Evolutionary conservation across 2,329 filamentous ascomycete species (phyloP).

Genomic region (Ustulina deusta): DNA sequence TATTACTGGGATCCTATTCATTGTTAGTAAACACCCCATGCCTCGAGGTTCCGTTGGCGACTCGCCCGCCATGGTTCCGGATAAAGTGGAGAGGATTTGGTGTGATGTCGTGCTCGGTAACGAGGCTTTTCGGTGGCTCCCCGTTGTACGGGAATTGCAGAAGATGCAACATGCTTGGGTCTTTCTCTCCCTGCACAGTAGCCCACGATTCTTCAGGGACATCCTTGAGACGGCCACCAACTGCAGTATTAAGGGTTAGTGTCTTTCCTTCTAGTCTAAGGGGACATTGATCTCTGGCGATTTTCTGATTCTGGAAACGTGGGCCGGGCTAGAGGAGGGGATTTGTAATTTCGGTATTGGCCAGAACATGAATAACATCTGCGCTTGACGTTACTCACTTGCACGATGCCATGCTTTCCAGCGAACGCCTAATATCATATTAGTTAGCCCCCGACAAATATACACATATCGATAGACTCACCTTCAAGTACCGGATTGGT

Average conservation of each 20-base stretch:
- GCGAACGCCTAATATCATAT: slow-evolving; percentile 47
- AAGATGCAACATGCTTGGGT: slow-evolving; percentile 70
- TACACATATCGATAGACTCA: slow-evolving; percentile 40
- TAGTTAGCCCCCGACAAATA: neutral
- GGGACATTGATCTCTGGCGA: neutral
- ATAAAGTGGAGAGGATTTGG: slow-evolving; percentile 72
- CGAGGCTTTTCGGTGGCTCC: slow-evolving; percentile 69
- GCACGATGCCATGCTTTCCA: slow-evolving; percentile 72
- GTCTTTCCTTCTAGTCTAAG: neutral
- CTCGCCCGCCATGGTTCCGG: slow-evolving; percentile 74
- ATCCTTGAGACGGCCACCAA: slow-evolving; percentile 58
- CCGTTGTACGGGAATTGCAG: slow-evolving; percentile 75
- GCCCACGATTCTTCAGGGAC: slow-evolving; percentile 71
- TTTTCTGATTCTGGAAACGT: neutral
- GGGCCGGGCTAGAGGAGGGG: neutral
- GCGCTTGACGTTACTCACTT: slow-evolving; percentile 18
- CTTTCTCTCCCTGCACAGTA: slow-evolving; percentile 67
- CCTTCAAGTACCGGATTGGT: slow-evolving; percentile 70
- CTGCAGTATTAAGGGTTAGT: slow-evolving; percentile 17
- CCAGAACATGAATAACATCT: neutral
- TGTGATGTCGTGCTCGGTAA: slow-evolving; percentile 67
- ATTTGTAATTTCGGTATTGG: neutral
- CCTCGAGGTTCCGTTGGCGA: neutral
- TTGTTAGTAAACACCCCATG: slow-evolving; percentile 8
- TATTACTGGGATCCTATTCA: slow-evolving; percentile 69